These are phyloP conservation scores for Pleomassaria siparia DNA, from an alignment of 2,329 filamentous ascomycete species.

Conservation along the genomic window DNA sequence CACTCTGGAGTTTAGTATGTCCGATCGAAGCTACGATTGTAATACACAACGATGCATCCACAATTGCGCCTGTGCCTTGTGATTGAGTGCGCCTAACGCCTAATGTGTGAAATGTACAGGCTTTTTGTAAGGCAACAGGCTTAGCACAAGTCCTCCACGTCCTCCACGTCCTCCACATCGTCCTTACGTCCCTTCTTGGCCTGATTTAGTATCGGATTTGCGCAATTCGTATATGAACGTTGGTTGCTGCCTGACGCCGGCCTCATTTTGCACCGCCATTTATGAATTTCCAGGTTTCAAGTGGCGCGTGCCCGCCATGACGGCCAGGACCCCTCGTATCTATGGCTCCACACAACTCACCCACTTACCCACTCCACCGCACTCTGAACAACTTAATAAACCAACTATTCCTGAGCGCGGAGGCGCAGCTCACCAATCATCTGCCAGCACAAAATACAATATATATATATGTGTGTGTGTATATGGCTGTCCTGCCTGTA, in stretches of 20 bases:
- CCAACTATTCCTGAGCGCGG: conserved; percentile 2
- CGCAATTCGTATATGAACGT: not conserved
- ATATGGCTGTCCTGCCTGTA: not conserved
- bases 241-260: conserved; percentile 3
- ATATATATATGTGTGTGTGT: conserved; percentile 7
- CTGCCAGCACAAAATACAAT: conserved; percentile 17
- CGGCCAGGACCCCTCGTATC: not conserved
- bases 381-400: conserved; percentile 1
- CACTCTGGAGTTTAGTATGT: conserved; percentile 5
- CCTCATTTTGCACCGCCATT: not conserved
- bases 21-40: conserved; percentile 17
- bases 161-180: not conserved
- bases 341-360: conserved; percentile 1
- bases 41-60: conserved; percentile 23
- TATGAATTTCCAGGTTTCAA: not conserved
- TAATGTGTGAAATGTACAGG: not conserved
- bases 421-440: conserved; percentile 31
- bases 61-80: not conserved
- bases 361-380: too few relatives aligned
- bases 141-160: not conserved
- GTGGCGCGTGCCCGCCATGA: conserved; percentile 6
- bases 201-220: too few relatives aligned
- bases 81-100: too few relatives aligned
- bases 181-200: not conserved
- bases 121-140: not conserved